Evolutionary conservation across 805 yeast genomes (phyloP), one percentile per base, ranked within the genome.

Genomic region (Candida khao-thaluensis): DNA sequence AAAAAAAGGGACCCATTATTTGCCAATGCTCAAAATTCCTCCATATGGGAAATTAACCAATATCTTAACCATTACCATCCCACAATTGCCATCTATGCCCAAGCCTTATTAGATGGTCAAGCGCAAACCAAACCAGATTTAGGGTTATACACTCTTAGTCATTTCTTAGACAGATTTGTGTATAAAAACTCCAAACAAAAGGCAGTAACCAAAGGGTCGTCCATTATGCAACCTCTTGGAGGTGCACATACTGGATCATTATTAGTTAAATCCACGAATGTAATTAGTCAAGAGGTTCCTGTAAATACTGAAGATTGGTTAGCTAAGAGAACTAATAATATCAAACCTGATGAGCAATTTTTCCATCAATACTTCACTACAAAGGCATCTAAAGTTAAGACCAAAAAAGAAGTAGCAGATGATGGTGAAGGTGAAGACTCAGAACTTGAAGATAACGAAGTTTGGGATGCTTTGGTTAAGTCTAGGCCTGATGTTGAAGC

Each of bases 221-320:
- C 97, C 30, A 90, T 93, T 57, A 93, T 93, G 98, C 99, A 93
- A 71, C 98, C 99, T 36, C 71, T 93, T 48, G 89, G 95, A 31
- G 97, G 96, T 47, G 74, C 80, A 1, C 85, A 82, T 46, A 81
- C 86, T 15, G 86, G 85, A 7, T 67, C 81, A 4, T 63, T 84
- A 38, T 69, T 85, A 49, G 86, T 85, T 9, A 80, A 71, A 52
- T 78, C 87, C n/a, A 76, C 86, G 4, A 62, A 61, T 42, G 53
- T 60, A 17, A 30, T 56, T 12, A 50, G 56, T 20, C 59, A 60
- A 3, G 76, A 71, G n/a, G 57, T 74, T 10, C 96, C 98, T 2
- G 95, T 77, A 3, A 89, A 90, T 55, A 77, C 93, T 6, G 82
- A 83, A 50, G 82, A 89, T 59, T 91, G 98, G 98, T 64, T 81